phyloP scores from a whole-genome alignment of 495 filamentous ascomycete genomes.

The Cercophora sp. region DNA sequence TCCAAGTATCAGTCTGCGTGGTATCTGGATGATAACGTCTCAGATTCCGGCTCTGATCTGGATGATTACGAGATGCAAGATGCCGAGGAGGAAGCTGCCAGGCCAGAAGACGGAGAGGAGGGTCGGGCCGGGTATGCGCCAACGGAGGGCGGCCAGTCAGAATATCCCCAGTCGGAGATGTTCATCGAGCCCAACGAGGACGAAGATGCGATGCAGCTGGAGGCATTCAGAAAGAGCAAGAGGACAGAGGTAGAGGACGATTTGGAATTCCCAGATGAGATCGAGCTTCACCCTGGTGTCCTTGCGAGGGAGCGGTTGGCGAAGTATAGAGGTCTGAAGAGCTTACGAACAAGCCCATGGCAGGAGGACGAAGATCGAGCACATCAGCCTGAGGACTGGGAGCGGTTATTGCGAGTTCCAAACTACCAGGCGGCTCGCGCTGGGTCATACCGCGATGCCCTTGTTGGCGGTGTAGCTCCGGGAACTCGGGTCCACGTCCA shows the following conservation, averaged over 20 bases:
- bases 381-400: slow-evolving; percentile 86
- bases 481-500: slow-evolving; percentile 79
- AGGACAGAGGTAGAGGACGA: slow-evolving; percentile 79
- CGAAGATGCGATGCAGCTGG: slow-evolving; percentile 75
- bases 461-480: slow-evolving; percentile 77
- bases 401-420: slow-evolving; percentile 71
- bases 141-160: slow-evolving; percentile 76
- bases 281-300: slow-evolving; percentile 86
- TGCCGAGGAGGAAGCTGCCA: slow-evolving; percentile 47
- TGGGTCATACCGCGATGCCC: slow-evolving; percentile 68
- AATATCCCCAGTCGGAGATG: slow-evolving; percentile 86
- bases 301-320: slow-evolving; percentile 79
- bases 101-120: slow-evolving; percentile 73
- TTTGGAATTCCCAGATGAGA: slow-evolving; percentile 93
- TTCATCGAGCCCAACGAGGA: slow-evolving; percentile 84
- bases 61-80: slow-evolving; percentile 74
- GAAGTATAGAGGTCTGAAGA: slow-evolving; percentile 87
- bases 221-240: slow-evolving; percentile 71
- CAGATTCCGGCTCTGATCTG: slow-evolving; percentile 80
- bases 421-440: slow-evolving; percentile 82
- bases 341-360: slow-evolving; percentile 79
- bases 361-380: slow-evolving; percentile 80
- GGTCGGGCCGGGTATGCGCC: slow-evolving; percentile 62
- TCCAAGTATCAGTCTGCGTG: slow-evolving; percentile 92
- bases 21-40: slow-evolving; percentile 76